Evolutionary conservation across 2,329 filamentous ascomycete genomes (phyloP).

Genomic region (Neophaeococcomyces mojaviensis): DNA sequence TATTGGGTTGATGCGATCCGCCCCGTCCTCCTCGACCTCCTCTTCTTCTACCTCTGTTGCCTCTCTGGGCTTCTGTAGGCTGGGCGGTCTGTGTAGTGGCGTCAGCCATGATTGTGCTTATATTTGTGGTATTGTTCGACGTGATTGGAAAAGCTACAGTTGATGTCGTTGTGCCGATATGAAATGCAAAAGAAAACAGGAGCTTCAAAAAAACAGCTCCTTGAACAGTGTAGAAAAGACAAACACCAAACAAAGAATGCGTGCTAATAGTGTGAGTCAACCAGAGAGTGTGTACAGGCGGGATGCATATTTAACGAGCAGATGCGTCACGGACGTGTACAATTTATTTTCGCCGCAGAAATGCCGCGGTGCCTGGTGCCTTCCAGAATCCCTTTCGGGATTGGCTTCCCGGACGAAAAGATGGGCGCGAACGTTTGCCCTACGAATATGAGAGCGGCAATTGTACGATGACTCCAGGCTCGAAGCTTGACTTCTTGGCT

Average conservation of each 20-base stretch:
- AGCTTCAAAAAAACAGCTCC: conserved; percentile 14
- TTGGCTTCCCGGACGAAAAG: too few species aligned
- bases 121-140: background rate
- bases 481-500: too few species aligned
- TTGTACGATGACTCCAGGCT: too few species aligned
- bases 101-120: conserved; percentile 1
- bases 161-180: background rate
- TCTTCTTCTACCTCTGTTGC: conserved; percentile 14
- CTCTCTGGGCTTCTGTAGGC: conserved; percentile 4
- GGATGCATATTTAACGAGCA: too few species aligned
- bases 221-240: conserved; percentile 8
- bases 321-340: too few species aligned
- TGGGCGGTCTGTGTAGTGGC: conserved; percentile 6
- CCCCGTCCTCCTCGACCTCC: conserved; percentile 2
- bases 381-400: too few species aligned
- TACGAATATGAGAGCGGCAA: too few species aligned
- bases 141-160: background rate
- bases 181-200: conserved; percentile 9
- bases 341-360: too few species aligned
- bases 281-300: too few species aligned
- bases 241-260: background rate
- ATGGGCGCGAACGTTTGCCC: too few species aligned
- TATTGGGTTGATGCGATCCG: conserved; percentile 9
- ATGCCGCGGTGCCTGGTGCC: too few species aligned
- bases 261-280: background rate